Conservation (phyloP, 768 basidiomycete species). For the Amanita brunnescens region DNA sequence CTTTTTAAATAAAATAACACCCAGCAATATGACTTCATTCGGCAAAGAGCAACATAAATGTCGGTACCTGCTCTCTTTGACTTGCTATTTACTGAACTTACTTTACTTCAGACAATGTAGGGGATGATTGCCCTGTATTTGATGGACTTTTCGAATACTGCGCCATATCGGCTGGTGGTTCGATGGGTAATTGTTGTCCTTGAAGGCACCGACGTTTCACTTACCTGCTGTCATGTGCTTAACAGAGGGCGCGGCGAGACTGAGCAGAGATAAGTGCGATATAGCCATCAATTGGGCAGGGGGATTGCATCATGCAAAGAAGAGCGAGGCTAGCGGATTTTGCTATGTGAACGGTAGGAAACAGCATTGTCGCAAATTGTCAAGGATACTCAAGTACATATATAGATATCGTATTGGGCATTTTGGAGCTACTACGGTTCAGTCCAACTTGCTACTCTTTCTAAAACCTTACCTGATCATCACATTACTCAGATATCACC, state of each 20-base stretch:
- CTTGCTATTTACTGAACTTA: neutral
- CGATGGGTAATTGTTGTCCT: constrained; percentile 69
- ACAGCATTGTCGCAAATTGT: neutral
- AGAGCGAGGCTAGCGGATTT: constrained; percentile 97
- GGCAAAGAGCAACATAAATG: constrained; percentile 96
- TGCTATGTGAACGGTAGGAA: constrained; percentile 91
- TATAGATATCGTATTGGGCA: constrained; percentile 95
- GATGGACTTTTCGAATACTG: constrained; percentile 99
- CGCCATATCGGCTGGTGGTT: constrained; percentile 98
- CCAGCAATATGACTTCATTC: constrained; percentile 90
- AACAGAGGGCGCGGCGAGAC: constrained; percentile 90
- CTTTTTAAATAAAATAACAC: constrained; percentile 88
- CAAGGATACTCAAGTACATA: neutral
- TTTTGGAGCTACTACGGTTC: constrained; percentile 85
- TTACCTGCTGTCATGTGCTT: constrained; percentile 4
- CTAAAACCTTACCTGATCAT: neutral
- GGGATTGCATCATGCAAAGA: constrained; percentile 97
- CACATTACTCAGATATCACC: constrained; percentile 63
- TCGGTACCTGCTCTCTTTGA: constrained; percentile 24
- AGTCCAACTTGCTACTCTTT: constrained; percentile 9
- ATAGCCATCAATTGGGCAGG: constrained; percentile 99
- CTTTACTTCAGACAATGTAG: constrained; percentile 72
- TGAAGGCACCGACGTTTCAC: neutral
- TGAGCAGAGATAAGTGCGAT: constrained; percentile 96
- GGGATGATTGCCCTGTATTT: constrained; percentile 98